Evolutionary conservation across 768 basidiomycete genomes (phyloP).

Genomic region (Exidia glandulosa): DNA sequence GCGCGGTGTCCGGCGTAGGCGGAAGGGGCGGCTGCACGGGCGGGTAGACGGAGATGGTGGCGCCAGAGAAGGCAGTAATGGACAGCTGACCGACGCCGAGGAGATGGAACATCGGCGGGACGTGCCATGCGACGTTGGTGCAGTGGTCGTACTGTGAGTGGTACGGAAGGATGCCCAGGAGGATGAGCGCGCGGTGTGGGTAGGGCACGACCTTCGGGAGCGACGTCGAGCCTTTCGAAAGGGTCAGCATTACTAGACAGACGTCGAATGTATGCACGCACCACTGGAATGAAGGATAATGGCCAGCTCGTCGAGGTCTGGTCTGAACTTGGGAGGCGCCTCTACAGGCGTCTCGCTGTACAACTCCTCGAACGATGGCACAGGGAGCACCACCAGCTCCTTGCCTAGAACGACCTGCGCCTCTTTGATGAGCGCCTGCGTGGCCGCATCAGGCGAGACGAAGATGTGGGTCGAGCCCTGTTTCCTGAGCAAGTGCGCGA

Average conservation of each 20-base stretch:
- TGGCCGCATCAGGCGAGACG: conserved; percentile 10
- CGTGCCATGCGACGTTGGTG: conserved; percentile 11
- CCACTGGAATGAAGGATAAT: conserved; percentile 22
- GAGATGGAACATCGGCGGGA: conserved; percentile 16
- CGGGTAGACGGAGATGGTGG: conserved; percentile 18
- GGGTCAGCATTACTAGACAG: not conserved
- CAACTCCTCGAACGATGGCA: conserved; percentile 15
- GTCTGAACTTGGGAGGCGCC: conserved; percentile 6
- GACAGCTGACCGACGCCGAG: conserved; percentile 10
- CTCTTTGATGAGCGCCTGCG: conserved; percentile 5
- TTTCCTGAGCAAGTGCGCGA: conserved; percentile 31
- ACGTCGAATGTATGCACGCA: not conserved
- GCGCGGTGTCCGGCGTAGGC: conserved; percentile 20
- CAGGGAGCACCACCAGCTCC: conserved; percentile 1
- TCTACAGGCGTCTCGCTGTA: conserved; percentile 6
- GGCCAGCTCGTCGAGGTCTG: conserved; percentile 8
- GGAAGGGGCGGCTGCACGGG: conserved; percentile 17
- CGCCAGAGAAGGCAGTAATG: conserved; percentile 12
- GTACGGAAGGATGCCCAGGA: not conserved
- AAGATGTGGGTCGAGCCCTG: conserved; percentile 22
- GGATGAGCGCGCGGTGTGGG: conserved; percentile 7
- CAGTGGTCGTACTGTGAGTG: conserved; percentile 16
- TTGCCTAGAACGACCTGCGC: not conserved
- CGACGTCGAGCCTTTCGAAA: conserved; percentile 10
- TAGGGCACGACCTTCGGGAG: conserved; percentile 18